Evolutionary conservation across 2,329 filamentous ascomycete genomes (phyloP).

Genomic region (Microsporum audouinii): DNA sequence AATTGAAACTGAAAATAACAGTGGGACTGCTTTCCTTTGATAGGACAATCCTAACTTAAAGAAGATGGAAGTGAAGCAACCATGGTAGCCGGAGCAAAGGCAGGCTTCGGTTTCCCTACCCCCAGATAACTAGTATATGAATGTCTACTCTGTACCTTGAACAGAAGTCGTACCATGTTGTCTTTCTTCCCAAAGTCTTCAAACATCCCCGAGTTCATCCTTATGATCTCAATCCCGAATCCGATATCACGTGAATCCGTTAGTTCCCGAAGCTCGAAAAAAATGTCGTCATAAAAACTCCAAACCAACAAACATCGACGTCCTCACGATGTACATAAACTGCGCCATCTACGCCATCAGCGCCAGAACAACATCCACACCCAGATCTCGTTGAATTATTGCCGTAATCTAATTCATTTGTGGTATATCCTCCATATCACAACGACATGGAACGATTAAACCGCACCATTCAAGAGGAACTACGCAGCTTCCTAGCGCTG

Average conservation of each 20-base stretch:
- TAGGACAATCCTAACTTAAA: background rate
- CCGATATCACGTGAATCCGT: too few relatives aligned
- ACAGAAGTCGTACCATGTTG: background rate
- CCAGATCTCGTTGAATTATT: background rate
- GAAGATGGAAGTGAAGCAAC: background rate
- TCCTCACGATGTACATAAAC: background rate
- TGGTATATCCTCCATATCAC: background rate
- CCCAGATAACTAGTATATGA: background rate
- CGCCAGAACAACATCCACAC: background rate
- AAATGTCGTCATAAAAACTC: background rate
- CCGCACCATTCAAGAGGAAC: conserved; percentile 55
- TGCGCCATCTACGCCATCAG: background rate
- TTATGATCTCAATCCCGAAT: too few relatives aligned
- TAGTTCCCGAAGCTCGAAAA: too few relatives aligned
- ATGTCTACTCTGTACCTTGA: background rate
- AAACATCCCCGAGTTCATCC: background rate
- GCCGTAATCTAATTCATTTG: background rate
- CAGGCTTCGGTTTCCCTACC: background rate
- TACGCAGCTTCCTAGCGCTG: conserved; percentile 51
- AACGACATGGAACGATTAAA: conserved; percentile 42
- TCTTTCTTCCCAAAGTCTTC: background rate
- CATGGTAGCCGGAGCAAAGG: background rate
- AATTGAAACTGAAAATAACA: conserved; percentile 2
- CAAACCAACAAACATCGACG: background rate
- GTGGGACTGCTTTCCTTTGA: conserved; percentile 1